These are phyloP conservation scores for Penicillium ochrochloron DNA, from an alignment of 495 filamentous ascomycete species.

Conservation along the genomic window DNA sequence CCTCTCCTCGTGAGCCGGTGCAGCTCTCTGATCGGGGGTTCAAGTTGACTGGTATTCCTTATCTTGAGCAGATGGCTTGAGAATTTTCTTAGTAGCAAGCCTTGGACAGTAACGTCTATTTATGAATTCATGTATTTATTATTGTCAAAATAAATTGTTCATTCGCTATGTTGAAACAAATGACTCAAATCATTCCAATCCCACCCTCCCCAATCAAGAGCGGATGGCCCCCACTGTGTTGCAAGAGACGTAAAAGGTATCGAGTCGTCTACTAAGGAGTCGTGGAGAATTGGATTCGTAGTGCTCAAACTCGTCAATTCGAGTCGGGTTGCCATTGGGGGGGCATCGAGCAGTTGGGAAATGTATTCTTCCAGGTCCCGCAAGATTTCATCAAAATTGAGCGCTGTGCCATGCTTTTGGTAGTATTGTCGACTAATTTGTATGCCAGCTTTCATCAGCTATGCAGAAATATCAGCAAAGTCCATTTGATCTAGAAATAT, in stretches of 20 bases:
- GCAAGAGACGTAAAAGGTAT: not conserved
- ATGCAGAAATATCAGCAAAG: not conserved
- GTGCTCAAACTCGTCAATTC: not conserved
- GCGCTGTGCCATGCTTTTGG: constrained; percentile 12
- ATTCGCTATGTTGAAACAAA: constrained; percentile 22
- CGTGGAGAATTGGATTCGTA: not conserved
- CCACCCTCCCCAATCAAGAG: constrained; percentile 23
- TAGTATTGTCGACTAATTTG: constrained; percentile 16
- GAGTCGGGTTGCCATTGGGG: not conserved
- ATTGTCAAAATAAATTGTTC: not conserved
- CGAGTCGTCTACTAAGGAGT: not conserved
- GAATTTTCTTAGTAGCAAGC: not conserved
- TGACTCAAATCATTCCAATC: constrained; percentile 27
- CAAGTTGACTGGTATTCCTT: constrained; percentile 37
- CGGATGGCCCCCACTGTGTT: constrained; percentile 11
- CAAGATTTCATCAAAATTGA: constrained; percentile 18
- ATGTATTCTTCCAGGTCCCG: constrained; percentile 3
- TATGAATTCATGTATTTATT: not conserved
- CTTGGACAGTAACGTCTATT: not conserved
- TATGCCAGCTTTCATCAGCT: constrained; percentile 24
- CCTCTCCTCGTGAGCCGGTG: constrained; percentile 19
- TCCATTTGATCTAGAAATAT: not conserved
- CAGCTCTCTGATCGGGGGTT: constrained; percentile 31
- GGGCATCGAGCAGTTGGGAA: not conserved
- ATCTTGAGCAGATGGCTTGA: constrained; percentile 25